A percentile compares a stretch with the other conserved stretches of the same genome.
These are phyloP conservation scores for Bipolaris oryzae DNA, from an alignment of 2,329 filamentous ascomycete species.

Conservation along the genomic window DNA sequence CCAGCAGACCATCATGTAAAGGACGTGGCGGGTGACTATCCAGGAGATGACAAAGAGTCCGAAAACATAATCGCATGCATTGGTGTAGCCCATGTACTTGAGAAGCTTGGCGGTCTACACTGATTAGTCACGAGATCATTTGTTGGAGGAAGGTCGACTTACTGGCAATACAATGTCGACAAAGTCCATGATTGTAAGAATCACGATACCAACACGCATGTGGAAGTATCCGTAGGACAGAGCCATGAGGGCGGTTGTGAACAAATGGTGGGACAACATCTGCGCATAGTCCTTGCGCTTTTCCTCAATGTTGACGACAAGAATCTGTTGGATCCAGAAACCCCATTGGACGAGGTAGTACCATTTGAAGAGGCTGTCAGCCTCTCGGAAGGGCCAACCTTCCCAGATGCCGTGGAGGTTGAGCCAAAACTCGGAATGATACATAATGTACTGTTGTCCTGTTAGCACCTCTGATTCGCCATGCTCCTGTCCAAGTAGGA, in stretches of 20 bases:
- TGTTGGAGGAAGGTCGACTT: constrained; percentile 6
- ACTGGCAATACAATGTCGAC: constrained; percentile 89
- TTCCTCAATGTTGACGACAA: constrained; percentile 94
- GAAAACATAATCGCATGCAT: constrained; percentile 77
- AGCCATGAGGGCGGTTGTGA: constrained; percentile 81
- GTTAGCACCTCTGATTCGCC: constrained; percentile 18
- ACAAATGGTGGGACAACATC: constrained; percentile 93
- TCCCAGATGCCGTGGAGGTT: constrained; percentile 81
- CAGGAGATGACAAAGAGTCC: constrained; percentile 85
- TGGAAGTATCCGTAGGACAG: constrained; percentile 86
- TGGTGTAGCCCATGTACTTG: constrained; percentile 80
- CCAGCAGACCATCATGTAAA: constrained; percentile 81
- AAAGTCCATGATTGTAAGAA: constrained; percentile 91
- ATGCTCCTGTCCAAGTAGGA: constrained; percentile 20
- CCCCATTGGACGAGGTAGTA: constrained; percentile 90
- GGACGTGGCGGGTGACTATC: constrained; percentile 80
- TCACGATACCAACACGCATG: constrained; percentile 84
- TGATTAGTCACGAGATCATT: constrained; percentile 16
- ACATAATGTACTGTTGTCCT: constrained; percentile 73
- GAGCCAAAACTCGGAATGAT: constrained; percentile 76
- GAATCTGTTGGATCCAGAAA: constrained; percentile 93
- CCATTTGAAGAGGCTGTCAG: constrained; percentile 76
- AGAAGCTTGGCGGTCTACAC: constrained; percentile 82
- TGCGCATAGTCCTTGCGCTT: constrained; percentile 93
- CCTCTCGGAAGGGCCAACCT: constrained; percentile 79